Percentiles rank a stretch among this genome's conserved stretches.
Evolutionary conservation across 2,329 filamentous ascomycete species (phyloP).

Genomic region (Stachybotrys chlorohalonatus): DNA sequence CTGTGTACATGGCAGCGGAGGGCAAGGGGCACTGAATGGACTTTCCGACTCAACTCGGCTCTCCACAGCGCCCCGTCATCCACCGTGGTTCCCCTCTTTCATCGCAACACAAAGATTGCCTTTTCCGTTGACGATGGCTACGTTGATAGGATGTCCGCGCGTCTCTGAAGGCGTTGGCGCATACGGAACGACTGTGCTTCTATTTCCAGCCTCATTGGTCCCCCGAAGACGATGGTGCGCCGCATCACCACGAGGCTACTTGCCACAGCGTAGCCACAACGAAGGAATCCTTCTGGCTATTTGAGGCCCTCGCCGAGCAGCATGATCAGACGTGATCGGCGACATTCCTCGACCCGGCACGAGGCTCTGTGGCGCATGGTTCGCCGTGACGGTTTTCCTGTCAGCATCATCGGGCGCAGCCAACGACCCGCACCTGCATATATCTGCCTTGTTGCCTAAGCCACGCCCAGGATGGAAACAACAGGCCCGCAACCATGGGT

Average conservation of each 20-base stretch:
- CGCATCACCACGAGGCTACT: not conserved
- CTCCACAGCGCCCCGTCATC: no score
- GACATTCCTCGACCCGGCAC: not conserved
- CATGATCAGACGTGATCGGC: not conserved
- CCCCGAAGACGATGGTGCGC: no score
- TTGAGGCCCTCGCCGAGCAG: not conserved
- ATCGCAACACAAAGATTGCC: no score
- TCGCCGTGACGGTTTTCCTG: not conserved
- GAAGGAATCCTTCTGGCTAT: not conserved
- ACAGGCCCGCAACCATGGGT: slow-evolving; percentile 6
- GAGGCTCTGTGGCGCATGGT: not conserved
- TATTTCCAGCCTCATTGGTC: no score
- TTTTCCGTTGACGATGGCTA: no score
- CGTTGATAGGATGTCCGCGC: no score
- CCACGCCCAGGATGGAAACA: slow-evolving; percentile 6
- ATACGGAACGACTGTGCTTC: no score
- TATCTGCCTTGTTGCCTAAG: slow-evolving; percentile 17
- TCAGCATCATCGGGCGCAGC: not conserved
- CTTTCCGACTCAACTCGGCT: no score
- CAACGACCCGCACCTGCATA: not conserved
- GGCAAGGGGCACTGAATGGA: no score
- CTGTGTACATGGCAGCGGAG: no score
- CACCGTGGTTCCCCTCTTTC: no score
- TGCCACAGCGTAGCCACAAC: not conserved
- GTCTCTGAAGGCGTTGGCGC: no score